Evolutionary conservation across 805 yeast species (phyloP), one percentile per base, ranked within the genome.

Genomic region (Hanseniaspora vineae): DNA sequence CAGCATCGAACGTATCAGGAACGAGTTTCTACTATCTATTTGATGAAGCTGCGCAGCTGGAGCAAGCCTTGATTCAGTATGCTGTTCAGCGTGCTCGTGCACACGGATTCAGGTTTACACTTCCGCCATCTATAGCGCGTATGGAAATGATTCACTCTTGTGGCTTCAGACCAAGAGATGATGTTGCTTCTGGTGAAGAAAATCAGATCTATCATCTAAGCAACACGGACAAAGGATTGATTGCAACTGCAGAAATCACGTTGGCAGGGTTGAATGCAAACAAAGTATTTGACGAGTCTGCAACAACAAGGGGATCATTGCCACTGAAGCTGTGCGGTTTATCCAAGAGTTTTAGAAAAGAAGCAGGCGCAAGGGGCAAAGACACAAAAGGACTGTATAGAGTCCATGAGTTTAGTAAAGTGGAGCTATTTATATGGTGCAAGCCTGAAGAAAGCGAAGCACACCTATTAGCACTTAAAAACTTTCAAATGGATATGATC

Each of bases 191-290:
- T 5, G 29, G 29, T 23, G 78, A 80, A 51, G 97, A 88, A 58
- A 80, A 80, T 45, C 98, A 92, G 60, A 81, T 87, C 0, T 92
- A 89, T 61, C 74, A 74, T 42, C 58, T 90, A 13, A 20, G 37
- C 23, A 42, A 39, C n/a, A 45, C 48, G 18, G 46, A 48, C 17
- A 45, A 45, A 29, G 81, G 95, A 39, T 67, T 92, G 31, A 80
- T 90, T 0, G 98, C 97, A 1, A 92, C 98, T 0, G 96, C 97
- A 0, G 98, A 92, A 60, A 90, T 92, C 33, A 86, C 98, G 0
- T 62, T 92, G 29, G 98, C 96, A 0, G 96, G 88, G 0, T 65
- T 81, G 51, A 79, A 77, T 46, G 74, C 81, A 5, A 75, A 81
- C 49, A 67, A 69, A 20, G 64, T 67, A 0, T 55, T 68, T 35